A percentile compares a stretch with the other conserved stretches of the same genome.
phyloP scores from a whole-genome alignment of 2,329 filamentous ascomycete species.

The Aspergillus chevalieri region DNA sequence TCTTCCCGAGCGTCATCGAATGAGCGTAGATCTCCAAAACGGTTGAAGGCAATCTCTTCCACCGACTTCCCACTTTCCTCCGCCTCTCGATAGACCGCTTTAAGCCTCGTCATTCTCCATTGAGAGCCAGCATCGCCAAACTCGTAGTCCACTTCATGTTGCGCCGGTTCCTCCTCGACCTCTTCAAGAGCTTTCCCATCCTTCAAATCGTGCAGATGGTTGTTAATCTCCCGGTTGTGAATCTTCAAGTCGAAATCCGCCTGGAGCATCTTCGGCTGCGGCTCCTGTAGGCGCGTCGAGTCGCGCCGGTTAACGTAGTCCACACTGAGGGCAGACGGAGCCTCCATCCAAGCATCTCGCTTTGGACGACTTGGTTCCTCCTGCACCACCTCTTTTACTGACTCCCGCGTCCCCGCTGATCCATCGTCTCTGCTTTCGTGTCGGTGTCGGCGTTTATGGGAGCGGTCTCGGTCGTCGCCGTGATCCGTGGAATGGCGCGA shows the following conservation, averaged over 20 bases:
- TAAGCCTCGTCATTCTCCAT: conserved; percentile 96
- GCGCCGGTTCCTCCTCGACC: conserved; percentile 47
- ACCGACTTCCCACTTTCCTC: conserved; percentile 65
- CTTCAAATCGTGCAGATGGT: conserved; percentile 57
- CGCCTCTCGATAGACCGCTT: conserved; percentile 72
- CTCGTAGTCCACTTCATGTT: conserved; percentile 66
- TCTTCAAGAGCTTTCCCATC: conserved; percentile 52
- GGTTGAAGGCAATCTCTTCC: conserved; percentile 76
- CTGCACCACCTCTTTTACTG: conserved; percentile 29
- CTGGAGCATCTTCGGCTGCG: conserved; percentile 37
- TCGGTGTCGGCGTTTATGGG: conserved; percentile 45
- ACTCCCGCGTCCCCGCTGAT: conserved; percentile 31
- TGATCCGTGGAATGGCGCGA: conserved; percentile 53
- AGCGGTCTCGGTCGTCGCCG: conserved; percentile 41
- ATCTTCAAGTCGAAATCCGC: conserved; percentile 64
- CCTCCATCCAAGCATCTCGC: conserved; percentile 93
- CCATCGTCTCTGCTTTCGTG: conserved; percentile 31
- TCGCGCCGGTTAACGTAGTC: conserved; percentile 65
- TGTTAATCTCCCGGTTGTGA: conserved; percentile 76
- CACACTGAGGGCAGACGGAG: conserved; percentile 71
- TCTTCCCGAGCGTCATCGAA: conserved; percentile 95
- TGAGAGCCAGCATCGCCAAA: conserved; percentile 86
- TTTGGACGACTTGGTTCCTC: conserved; percentile 44
- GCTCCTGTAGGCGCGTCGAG: conserved; percentile 47
- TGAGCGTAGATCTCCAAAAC: conserved; percentile 71